These are phyloP conservation scores for Lithohypha guttulata DNA, from an alignment of 2,329 filamentous ascomycete species.

Conservation along the genomic window DNA sequence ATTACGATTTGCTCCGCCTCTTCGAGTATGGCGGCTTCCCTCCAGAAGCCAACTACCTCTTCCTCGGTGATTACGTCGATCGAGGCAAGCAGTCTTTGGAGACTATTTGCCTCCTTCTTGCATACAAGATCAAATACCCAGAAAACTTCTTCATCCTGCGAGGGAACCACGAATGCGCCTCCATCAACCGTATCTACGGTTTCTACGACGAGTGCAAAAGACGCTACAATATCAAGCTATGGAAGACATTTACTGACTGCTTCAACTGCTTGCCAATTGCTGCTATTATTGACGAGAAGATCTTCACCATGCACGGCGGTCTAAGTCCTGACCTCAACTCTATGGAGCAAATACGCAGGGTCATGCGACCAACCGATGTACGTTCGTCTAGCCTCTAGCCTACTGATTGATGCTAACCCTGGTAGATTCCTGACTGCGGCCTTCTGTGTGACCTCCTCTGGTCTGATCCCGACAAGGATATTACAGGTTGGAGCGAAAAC, in stretches of 20 bases:
- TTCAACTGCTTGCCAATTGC: slow-evolving; percentile 99
- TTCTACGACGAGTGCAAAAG: slow-evolving; percentile 99
- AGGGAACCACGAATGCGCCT: slow-evolving; percentile 97
- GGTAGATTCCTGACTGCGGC: slow-evolving; percentile 91
- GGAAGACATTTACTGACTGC: slow-evolving; percentile 99
- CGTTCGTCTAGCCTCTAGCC: slow-evolving; percentile 34
- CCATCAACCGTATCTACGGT: slow-evolving; percentile 97
- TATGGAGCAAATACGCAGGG: slow-evolving; percentile 98
- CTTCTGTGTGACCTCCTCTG: slow-evolving; percentile 94
- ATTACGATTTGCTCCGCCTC: slow-evolving; percentile 91
- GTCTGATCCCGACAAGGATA: slow-evolving; percentile 99
- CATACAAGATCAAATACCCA: slow-evolving; percentile 99
- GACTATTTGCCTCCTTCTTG: slow-evolving; percentile 90
- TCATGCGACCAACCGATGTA: slow-evolving; percentile 98
- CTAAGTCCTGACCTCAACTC: slow-evolving; percentile 95
- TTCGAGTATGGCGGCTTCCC: slow-evolving; percentile 99
- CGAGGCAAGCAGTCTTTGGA: slow-evolving; percentile 98
- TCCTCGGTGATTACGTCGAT: slow-evolving; percentile 97
- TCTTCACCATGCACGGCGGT: slow-evolving; percentile 99
- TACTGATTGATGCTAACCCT: background rate
- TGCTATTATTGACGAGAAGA: slow-evolving; percentile 99
- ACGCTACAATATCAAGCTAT: slow-evolving; percentile 97
- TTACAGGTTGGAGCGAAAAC: slow-evolving; percentile 98
- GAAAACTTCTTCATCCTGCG: slow-evolving; percentile 99
- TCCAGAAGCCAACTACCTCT: slow-evolving; percentile 97